These are phyloP conservation scores for Wallacemonas sp. DNA, from an alignment of 208 protist species.

Conservation along the genomic window DNA sequence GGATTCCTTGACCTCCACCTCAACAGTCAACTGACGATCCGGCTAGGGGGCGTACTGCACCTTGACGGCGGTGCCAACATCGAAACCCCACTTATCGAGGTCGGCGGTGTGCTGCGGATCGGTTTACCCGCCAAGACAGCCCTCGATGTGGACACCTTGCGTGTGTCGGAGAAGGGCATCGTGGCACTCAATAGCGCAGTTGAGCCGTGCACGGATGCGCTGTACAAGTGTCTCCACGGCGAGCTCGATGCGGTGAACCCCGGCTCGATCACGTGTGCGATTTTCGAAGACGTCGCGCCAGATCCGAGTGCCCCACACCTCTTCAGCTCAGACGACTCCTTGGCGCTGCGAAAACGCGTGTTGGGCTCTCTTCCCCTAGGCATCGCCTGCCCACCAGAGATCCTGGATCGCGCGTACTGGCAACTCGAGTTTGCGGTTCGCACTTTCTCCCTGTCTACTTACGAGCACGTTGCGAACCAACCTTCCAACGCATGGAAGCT, in stretches of 20 bases:
- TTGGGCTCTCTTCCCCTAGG: constrained; percentile 26
- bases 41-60: constrained; percentile 20
- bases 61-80: constrained; percentile 29
- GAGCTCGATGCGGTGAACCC: neutral
- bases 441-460: constrained; percentile 22
- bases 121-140: neutral
- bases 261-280: neutral
- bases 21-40: constrained; percentile 9
- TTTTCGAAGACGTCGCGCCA: constrained; percentile 6
- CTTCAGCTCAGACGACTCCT: constrained; percentile 6
- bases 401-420: constrained; percentile 39
- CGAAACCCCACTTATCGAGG: constrained; percentile 3
- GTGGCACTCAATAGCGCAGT: constrained; percentile 6
- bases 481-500: constrained; percentile 34
- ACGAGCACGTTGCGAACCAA: constrained; percentile 23
- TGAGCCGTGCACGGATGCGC: constrained; percentile 4
- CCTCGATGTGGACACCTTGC: neutral
- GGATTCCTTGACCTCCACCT: constrained; percentile 21
- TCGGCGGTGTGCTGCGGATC: constrained; percentile 1
- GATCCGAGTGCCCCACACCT: constrained; percentile 3
- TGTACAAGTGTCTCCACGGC: neutral
- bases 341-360: constrained; percentile 26
- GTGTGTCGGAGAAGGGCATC: neutral
- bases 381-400: constrained; percentile 42
- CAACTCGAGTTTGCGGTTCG: constrained; percentile 27